phyloP scores from a whole-genome alignment of 441 rosid genomes.

The Corymbia citriodora region DNA sequence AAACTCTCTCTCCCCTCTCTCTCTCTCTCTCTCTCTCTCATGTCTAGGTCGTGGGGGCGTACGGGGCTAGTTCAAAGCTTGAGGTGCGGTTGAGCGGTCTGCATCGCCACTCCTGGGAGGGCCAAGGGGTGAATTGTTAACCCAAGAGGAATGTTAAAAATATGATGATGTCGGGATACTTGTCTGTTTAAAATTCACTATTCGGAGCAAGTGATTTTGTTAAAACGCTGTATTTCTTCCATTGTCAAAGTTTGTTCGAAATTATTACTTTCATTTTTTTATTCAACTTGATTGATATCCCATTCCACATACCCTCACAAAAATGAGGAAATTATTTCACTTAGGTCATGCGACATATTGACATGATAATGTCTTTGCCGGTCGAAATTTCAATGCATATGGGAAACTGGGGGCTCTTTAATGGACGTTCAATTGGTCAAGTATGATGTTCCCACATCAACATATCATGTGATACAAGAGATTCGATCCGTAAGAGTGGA shows the following conservation, averaged over 20 bases:
- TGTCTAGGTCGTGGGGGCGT: not conserved
- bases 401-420: accelerated
- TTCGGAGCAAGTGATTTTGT: not conserved
- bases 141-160: not conserved
- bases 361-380: not conserved
- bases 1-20: not conserved
- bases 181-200: not conserved
- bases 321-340: not conserved
- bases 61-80: not conserved
- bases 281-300: not conserved
- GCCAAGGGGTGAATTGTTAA: not conserved
- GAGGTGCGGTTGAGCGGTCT: not conserved
- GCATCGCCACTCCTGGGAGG: not conserved
- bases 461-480: not conserved
- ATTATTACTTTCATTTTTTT: not conserved
- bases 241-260: accelerated
- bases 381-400: accelerated
- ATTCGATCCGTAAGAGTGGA: not conserved
- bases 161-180: not conserved
- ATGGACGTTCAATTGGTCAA: not conserved
- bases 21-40: not conserved
- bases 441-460: not conserved
- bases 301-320: not conserved
- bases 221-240: not conserved
- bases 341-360: not conserved